A percentile compares a stretch with the other conserved stretches of the same genome.
These are phyloP conservation scores for Notholithocarpus densiflorus DNA, from an alignment of 306 rosid species.

Conservation along the genomic window DNA sequence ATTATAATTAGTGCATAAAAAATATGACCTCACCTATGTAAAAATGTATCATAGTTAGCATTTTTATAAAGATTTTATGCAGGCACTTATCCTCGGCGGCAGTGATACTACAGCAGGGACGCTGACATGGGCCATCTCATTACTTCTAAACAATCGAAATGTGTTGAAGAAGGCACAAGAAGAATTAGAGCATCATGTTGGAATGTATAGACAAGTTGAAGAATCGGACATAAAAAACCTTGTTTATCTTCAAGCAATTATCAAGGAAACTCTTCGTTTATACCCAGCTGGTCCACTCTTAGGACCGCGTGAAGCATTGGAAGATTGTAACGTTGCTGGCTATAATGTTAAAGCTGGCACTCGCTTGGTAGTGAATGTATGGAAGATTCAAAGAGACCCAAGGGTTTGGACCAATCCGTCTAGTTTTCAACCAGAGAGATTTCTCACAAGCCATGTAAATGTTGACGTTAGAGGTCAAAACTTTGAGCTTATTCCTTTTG, in stretches of 20 bases:
- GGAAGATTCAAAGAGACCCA: constrained; percentile 67
- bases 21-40: too few relatives aligned
- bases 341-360: constrained; percentile 47
- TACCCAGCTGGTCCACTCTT: constrained; percentile 56
- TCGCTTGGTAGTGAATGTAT: constrained; percentile 42
- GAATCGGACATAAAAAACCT: constrained; percentile 45
- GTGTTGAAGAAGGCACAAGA: constrained; percentile 41
- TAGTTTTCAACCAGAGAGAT: constrained; percentile 47
- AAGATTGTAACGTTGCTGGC: constrained; percentile 47
- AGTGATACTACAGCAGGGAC: constrained; percentile 46
- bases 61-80: not conserved
- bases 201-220: constrained; percentile 36
- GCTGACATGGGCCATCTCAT: constrained; percentile 51
- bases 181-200: constrained; percentile 50
- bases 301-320: constrained; percentile 46
- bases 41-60: too few relatives aligned
- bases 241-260: constrained; percentile 40
- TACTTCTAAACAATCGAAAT: constrained; percentile 43
- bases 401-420: constrained; percentile 45
- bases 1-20: too few relatives aligned
- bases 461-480: constrained; percentile 50
- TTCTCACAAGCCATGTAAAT: constrained; percentile 21
- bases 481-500: constrained; percentile 57
- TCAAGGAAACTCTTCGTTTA: constrained; percentile 49
- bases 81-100: constrained; percentile 56